Percentiles rank a stretch among this genome's conserved stretches.
Conservation (phyloP, 2,329 filamentous ascomycete species). For the Penicillium capsulatum region DNA sequence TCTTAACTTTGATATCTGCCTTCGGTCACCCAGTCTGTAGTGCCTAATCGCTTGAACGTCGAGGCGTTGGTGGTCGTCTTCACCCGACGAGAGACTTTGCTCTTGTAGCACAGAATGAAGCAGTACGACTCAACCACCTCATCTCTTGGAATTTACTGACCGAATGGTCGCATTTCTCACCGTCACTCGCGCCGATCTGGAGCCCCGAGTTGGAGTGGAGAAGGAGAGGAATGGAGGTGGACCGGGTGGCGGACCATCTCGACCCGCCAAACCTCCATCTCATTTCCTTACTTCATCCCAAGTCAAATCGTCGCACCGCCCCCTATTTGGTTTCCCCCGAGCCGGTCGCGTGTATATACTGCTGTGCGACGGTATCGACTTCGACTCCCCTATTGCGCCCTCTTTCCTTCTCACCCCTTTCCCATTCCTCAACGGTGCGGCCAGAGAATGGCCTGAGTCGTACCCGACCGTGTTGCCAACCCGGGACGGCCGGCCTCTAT, state of each 20-base stretch:
- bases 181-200: too few relatives aligned
- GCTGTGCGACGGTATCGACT: background rate
- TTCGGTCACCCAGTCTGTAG: too few relatives aligned
- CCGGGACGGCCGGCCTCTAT: slow-evolving; percentile 6
- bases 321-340: background rate
- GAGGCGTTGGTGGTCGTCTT: too few relatives aligned
- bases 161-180: too few relatives aligned
- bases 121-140: too few relatives aligned
- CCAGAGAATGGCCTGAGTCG: slow-evolving; percentile 14
- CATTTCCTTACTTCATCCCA: slow-evolving; percentile 3
- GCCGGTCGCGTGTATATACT: background rate
- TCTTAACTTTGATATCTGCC: too few relatives aligned
- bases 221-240: slow-evolving; percentile 8
- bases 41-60: too few relatives aligned
- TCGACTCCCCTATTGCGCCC: background rate
- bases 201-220: too few relatives aligned
- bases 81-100: too few relatives aligned
- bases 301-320: background rate
- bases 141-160: too few relatives aligned
- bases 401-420: background rate
- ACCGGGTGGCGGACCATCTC: slow-evolving; percentile 23
- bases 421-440: background rate
- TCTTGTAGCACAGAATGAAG: too few relatives aligned
- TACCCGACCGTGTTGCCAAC: slow-evolving; percentile 2
- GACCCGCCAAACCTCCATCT: slow-evolving; percentile 16